A percentile compares a stretch with the other conserved stretches of the same genome.
These are phyloP conservation scores for Thielaviopsis ethacetica DNA, from an alignment of 2,329 filamentous ascomycete species.

Conservation along the genomic window DNA sequence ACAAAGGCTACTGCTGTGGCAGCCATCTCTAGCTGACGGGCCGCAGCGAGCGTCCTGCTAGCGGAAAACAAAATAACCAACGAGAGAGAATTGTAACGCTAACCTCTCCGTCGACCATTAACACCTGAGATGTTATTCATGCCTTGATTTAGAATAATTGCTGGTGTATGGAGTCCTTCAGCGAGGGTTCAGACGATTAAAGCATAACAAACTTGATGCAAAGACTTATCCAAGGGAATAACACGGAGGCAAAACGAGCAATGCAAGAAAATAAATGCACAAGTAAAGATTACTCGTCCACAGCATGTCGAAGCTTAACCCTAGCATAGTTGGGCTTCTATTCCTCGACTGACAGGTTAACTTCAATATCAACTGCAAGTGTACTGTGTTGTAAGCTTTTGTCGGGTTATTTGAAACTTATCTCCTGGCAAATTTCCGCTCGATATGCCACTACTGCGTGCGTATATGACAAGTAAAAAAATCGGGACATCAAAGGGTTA, in stretches of 20 bases:
- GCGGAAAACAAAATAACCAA: neutral
- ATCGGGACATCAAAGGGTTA: neutral
- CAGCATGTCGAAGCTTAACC: too few species aligned
- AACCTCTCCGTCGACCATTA: neutral
- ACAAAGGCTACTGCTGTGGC: neutral
- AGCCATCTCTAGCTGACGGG: neutral
- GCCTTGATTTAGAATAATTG: neutral
- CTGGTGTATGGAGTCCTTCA: too few species aligned
- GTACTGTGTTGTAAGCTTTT: neutral
- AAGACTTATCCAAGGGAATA: neutral
- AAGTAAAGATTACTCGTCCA: too few species aligned
- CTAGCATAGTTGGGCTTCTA: too few species aligned
- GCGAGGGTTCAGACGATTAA: neutral
- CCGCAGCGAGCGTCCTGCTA: neutral
- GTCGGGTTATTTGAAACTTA: neutral
- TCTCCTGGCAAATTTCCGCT: neutral
- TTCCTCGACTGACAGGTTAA: too few species aligned
- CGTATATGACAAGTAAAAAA: too few species aligned
- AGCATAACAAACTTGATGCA: neutral
- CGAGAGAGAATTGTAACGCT: neutral
- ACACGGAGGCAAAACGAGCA: too few species aligned
- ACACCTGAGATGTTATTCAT: neutral
- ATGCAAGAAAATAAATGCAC: too few species aligned
- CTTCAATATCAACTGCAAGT: too few species aligned
- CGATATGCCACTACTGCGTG: neutral